phyloP scores from a whole-genome alignment of 2,329 filamentous ascomycete genomes.

The Neoscytalidium dimidiatum region DNA sequence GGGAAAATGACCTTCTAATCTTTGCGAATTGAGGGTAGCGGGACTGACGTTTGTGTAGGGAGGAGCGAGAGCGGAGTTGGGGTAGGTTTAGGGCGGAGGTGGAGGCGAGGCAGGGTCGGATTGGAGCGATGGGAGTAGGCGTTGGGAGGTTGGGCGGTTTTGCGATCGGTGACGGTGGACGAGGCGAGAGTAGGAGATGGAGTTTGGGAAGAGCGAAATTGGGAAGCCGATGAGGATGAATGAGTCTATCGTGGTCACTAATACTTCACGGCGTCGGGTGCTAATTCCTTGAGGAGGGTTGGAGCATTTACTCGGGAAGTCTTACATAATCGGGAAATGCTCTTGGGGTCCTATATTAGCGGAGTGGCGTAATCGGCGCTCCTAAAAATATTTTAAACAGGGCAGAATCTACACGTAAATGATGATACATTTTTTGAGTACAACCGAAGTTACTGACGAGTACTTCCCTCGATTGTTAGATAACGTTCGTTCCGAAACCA shows the following conservation, averaged over 20 bases:
- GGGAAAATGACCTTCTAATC: too few species aligned
- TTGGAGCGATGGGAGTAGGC: conserved; percentile 7
- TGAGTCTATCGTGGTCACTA: not conserved
- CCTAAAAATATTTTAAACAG: not conserved
- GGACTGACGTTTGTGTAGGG: not conserved
- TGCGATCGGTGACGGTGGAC: not conserved
- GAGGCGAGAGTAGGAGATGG: not conserved
- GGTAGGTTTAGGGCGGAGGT: conserved; percentile 22
- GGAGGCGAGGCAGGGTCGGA: conserved; percentile 1
- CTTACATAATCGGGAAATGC: not conserved
- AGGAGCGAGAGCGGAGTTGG: conserved; percentile 28
- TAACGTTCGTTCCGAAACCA: not conserved
- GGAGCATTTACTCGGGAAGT: not conserved
- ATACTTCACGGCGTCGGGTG: not conserved
- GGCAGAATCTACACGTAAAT: not conserved
- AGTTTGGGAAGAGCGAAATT: not conserved
- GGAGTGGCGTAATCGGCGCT: not conserved
- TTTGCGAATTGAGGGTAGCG: too few species aligned
- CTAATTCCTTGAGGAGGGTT: not conserved
- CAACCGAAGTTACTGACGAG: not conserved
- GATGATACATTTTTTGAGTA: conserved; percentile 14
- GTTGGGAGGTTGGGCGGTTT: conserved; percentile 1
- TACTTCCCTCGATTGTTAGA: not conserved
- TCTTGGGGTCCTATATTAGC: not conserved
- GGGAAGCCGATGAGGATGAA: not conserved